Conservation (phyloP, 1,284 basidiomycete genomes). For the Malassezia globosa region DNA sequence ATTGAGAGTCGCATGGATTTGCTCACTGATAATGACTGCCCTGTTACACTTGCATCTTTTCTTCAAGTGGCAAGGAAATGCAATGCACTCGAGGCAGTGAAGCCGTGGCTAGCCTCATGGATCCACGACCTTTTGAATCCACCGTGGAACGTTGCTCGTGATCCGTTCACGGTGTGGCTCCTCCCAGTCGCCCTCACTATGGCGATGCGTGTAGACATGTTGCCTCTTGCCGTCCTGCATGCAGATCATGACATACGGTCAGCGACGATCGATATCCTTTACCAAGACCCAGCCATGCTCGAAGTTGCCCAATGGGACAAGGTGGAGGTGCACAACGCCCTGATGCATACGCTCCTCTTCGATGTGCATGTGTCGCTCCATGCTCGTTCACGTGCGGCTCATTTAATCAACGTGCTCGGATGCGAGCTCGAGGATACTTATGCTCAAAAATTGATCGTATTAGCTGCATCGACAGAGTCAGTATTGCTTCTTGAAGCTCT, state of each 20-base stretch:
- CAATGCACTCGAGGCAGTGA: constrained; percentile 6
- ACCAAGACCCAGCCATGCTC: not conserved
- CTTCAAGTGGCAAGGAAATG: constrained; percentile 24
- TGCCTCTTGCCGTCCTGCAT: not conserved
- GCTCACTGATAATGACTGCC: constrained; percentile 23
- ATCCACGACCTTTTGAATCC: not conserved
- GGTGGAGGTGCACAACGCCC: not conserved
- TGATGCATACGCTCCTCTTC: not conserved
- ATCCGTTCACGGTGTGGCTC: constrained; percentile 8
- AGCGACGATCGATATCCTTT: not conserved
- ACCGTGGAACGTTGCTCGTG: not conserved
- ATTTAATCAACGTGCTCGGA: not conserved
- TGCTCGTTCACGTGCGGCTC: constrained; percentile 6
- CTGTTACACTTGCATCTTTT: constrained; percentile 25
- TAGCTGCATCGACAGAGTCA: constrained; percentile 11
- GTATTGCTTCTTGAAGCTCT: constrained; percentile 28
- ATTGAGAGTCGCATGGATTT: constrained; percentile 13
- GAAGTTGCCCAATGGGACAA: not conserved
- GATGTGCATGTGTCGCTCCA: not conserved
- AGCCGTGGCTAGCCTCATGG: not conserved
- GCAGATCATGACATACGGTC: not conserved
- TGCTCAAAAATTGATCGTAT: not conserved
- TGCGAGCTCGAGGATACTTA: not conserved
- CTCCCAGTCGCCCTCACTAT: not conserved
- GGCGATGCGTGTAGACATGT: not conserved